Percentiles rank a stretch among this genome's conserved stretches.
Evolutionary conservation across 164 flowering plant genomes (phyloP).

Genomic region (Houttuynia cordata): DNA sequence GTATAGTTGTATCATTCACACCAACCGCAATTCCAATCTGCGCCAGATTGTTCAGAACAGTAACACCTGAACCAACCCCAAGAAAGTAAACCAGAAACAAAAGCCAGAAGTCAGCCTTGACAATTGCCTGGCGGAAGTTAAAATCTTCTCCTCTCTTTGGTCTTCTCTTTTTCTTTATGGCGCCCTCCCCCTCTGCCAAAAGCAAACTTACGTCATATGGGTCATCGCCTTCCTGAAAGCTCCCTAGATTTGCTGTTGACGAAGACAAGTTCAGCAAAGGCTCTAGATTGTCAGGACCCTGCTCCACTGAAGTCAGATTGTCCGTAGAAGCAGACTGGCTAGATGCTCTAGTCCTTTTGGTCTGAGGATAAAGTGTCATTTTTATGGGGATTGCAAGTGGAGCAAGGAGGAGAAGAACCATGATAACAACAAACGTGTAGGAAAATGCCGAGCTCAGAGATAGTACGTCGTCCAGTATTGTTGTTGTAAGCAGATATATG

Average conservation of each 20-base stretch:
- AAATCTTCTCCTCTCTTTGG: conserved; percentile 89
- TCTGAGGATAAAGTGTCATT: conserved; percentile 57
- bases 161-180: conserved; percentile 67
- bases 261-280: conserved; percentile 46
- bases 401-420: conserved; percentile 66
- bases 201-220: conserved; percentile 53
- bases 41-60: conserved; percentile 84
- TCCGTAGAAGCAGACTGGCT: conserved; percentile 24
- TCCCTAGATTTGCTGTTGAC: conserved; percentile 42
- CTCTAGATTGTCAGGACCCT: conserved; percentile 20
- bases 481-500: conserved; percentile 59
- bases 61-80: conserved; percentile 89
- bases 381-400: conserved; percentile 81
- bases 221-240: conserved; percentile 37
- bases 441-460: conserved; percentile 29
- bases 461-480: conserved; percentile 29
- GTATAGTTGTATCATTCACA: conserved; percentile 45
- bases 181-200: conserved; percentile 88
- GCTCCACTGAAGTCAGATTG: conserved; percentile 18
- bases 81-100: conserved; percentile 66
- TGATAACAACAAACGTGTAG: conserved; percentile 32
- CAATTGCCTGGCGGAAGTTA: conserved; percentile 47
- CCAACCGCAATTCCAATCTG: conserved; percentile 81
- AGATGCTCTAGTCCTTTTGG: conserved; percentile 16
- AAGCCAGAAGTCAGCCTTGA: conserved; percentile 97